Evolutionary conservation across 1,284 basidiomycete genomes (phyloP), one percentile per base, ranked within the genome.

Genomic region (Rhodotorula glutinis): DNA sequence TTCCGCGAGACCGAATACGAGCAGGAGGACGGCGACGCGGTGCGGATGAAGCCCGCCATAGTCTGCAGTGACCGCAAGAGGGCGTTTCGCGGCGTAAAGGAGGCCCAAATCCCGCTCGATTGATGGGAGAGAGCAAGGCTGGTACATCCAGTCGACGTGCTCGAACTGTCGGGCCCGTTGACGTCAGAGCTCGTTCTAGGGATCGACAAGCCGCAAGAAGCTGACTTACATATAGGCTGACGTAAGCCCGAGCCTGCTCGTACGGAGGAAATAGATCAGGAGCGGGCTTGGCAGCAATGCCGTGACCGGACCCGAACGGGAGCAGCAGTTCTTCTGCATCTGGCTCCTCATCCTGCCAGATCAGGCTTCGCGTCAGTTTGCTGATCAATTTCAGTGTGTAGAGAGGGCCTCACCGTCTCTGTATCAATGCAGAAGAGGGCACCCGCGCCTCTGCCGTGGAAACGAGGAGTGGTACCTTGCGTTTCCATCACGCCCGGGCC

Each of bases 81-180:
- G 5, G 44, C 29, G 14, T 2, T 14, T 52, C 11, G 47, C 30
- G 21, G 41, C 29, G 67, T 74, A 73, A 51, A 73, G 57, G 5
- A 43, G 46, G 33, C 63, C 54, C 4, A 73, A 58, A 10, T 67
- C 65, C 4, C 58, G 40, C 2, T 58, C 60, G 19, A 67, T 53
- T 3, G 66, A 60, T 9, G 53, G 40, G 5, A 53, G 53, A 19
- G 70, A 68, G 19, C 61, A 54, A 4, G 73, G 72, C 4, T 62
- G 69, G 53, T 73, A 74, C 73, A 74, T 74, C 73, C 73, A 74
- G 46, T 69, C 69, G 27, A 69, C 71, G 23, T 67, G 60, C 40
- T 30, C 27, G 21, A 38, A 33, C 52, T 59, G 43, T 23, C 46
- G 21, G 10, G 23, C 10, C 23, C n/a, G 9, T 19, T n/a, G 46